Percentiles rank a stretch among this genome's conserved stretches.
These are phyloP conservation scores for Fusarium mangiferae DNA, from an alignment of 2,329 filamentous ascomycete genomes.

Conservation along the genomic window DNA sequence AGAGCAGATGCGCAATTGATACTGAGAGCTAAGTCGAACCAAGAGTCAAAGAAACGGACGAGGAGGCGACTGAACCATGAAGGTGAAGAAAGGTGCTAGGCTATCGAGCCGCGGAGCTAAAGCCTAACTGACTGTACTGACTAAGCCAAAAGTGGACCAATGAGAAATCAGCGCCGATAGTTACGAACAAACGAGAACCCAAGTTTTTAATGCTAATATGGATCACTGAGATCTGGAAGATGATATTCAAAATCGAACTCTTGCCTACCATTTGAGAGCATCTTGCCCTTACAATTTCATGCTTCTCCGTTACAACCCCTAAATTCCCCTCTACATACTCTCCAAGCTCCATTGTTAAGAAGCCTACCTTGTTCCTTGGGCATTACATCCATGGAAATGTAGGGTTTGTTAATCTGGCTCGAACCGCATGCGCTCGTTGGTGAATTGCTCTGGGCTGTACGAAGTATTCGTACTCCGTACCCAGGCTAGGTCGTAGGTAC, in stretches of 20 bases:
- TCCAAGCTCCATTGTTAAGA: not conserved
- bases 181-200: not conserved
- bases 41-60: constrained; percentile 21
- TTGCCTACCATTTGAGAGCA: not conserved
- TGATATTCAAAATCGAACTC: not conserved
- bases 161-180: constrained; percentile 16
- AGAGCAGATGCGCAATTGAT: not conserved
- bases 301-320: not conserved
- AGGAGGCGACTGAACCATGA: constrained; percentile 27
- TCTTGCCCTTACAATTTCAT: not conserved
- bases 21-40: constrained; percentile 6
- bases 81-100: constrained; percentile 18
- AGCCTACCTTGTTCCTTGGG: not conserved
- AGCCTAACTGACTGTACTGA: constrained; percentile 28
- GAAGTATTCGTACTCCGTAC: not conserved
- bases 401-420: not conserved
- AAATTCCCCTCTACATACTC: not conserved
- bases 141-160: constrained; percentile 31
- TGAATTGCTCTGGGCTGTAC: not conserved
- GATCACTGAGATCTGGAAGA: not conserved
- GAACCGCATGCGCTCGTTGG: not conserved
- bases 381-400: not conserved
- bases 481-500: not conserved
- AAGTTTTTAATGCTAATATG: not conserved
- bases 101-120: constrained; percentile 32